Evolutionary conservation across 139 green algal species (phyloP), one percentile per base, ranked within the genome.

Genomic region (Chlorella sorokiniana): DNA sequence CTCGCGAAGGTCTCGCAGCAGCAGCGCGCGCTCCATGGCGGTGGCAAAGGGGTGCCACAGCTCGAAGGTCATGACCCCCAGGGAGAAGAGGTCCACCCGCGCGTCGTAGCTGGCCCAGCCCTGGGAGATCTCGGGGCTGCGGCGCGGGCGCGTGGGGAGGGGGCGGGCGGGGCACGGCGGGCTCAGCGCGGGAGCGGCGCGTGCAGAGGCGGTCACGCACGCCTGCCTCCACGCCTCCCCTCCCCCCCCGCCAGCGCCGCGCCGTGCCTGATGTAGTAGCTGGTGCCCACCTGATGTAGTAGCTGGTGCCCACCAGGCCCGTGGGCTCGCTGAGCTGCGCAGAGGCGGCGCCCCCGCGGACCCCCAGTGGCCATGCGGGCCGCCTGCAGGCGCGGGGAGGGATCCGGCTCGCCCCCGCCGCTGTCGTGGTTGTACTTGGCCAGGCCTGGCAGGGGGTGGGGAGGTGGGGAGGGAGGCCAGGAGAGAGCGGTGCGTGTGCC

Each of bases 21-120:
- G 70, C 56, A 92, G 61, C 0, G 87, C 88, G 0, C 95, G 88
- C 91, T 98, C 95, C 75, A 81, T 98, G 69, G 69, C 94, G 0
- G 95, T 98, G 27, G 76, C 33, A 82, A 98, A 98, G 23, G 89
- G 91, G 82, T 96, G 89, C 92, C 93, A 98, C 68, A 98, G 80
- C 91, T 98, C 95, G 81, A 98, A 96, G 52, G 90, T 86, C 27
- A 98, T 86, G 1, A 98, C 88, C 4, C 95, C 94, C 69, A 98
- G 87, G 56, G 84, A 93, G 90, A 91, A 98, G 41, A 97, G 84
- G 86, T 98, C 94, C 35, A 96, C 91, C 63, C 94, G 94, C 10
- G 94, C 93, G 81, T 95, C 90, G 74, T 96, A 96, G 56, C 83
- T 86, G 9, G 89, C 81, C 89, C 89, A 93, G 27, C 89, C 90